Evolutionary conservation across 1,284 basidiomycete species (phyloP), one percentile per base, ranked within the genome.

Genomic region (Marasmius fiardii): DNA sequence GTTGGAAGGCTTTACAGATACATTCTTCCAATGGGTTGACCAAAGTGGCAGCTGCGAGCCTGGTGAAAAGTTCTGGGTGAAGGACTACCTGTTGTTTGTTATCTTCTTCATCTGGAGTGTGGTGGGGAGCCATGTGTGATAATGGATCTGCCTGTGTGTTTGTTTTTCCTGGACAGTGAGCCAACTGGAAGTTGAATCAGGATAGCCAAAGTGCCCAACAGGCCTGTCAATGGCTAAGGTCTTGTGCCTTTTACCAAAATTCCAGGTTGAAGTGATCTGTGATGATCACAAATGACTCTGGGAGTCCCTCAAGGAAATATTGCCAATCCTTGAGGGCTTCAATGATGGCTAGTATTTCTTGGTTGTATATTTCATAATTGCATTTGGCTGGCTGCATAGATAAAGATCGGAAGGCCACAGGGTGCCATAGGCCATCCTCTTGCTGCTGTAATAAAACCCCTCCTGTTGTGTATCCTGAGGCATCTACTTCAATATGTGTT

Each of bases 301-400:
- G 43, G 7, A 7, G 8, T 8, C 43, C 43, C 18, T n/a, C 16
- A 8, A 65, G 58, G 53, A 67, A 71, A 18, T 69, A 65, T 4
- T 63, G 39, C 72, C 70, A 76, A 12, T 61, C 48, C n/a, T 66
- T 56, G 5, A 73, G 55, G 0, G 65, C 58, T 3, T 56, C 26
- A 18, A 73, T 64, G 23, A 75, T 68, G 0, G 72, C 67, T 2
- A 73, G 33, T 49, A 57, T 47, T 54, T 60, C 59, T 18, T 50
- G 41, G 33, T 60, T 51, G 23, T 55, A 51, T 5, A 57, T 57
- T 18, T 53, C 28, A 39, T 60, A 60, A 21, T 45, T 51, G 18
- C 50, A 20, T 41, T 60, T 35, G 10, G 49, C 39, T 12, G 31
- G 18, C 12, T 48, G 18, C 48, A 57, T 47, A n/a, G 53, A 43